Evolutionary conservation across 2,329 filamentous ascomycete species (phyloP).

Genomic region (Cladobotryum protrusum): DNA sequence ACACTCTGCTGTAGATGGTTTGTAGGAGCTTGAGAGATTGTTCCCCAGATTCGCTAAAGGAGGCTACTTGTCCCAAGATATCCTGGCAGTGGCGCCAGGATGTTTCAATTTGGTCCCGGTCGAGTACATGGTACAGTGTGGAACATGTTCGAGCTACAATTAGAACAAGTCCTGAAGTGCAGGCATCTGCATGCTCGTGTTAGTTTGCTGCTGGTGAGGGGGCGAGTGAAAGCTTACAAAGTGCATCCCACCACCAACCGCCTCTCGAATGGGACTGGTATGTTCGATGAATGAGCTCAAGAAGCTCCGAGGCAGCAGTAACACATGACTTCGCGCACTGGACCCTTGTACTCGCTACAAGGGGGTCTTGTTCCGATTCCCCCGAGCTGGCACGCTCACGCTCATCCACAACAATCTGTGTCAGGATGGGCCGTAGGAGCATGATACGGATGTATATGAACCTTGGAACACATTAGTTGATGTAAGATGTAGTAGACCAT

Average conservation of each 20-base stretch:
- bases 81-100: constrained; percentile 12
- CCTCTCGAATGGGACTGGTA: constrained; percentile 22
- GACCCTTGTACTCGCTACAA: constrained; percentile 4
- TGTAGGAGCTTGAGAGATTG: constrained; percentile 7
- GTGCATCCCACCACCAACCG: constrained; percentile 34
- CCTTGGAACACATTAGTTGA: not conserved
- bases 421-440: constrained; percentile 16
- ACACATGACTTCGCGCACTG: constrained; percentile 27
- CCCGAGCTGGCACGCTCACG: not conserved
- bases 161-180: constrained; percentile 15
- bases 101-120: not conserved
- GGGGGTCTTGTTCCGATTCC: constrained; percentile 5
- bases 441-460: constrained; percentile 13
- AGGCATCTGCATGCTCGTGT: constrained; percentile 12
- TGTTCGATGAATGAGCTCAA: constrained; percentile 24
- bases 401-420: constrained; percentile 18
- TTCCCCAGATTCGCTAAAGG: constrained; percentile 1
- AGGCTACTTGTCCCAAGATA: constrained; percentile 4
- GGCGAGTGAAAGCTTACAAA: constrained; percentile 23
- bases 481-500: not conserved
- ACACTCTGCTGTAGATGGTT: constrained; percentile 3
- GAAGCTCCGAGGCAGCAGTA: constrained; percentile 23
- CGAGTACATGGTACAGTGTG: not conserved
- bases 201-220: too few species aligned
- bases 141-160: constrained; percentile 12